Percentiles rank a stretch among this genome's conserved stretches.
phyloP scores from a whole-genome alignment of 768 basidiomycete genomes.

The Chlorophyllum brunneum region DNA sequence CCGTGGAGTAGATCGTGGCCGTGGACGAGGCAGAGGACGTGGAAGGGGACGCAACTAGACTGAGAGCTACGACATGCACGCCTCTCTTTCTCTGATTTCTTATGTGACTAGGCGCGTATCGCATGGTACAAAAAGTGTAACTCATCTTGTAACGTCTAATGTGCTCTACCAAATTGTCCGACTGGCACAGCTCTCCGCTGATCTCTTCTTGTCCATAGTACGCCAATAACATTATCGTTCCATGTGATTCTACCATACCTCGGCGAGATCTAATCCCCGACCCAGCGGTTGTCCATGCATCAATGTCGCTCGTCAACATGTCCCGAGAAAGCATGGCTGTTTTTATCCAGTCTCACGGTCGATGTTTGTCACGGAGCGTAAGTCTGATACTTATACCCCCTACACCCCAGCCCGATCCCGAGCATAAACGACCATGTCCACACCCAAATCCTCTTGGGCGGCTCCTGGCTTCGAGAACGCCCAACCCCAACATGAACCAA shows the following conservation, averaged over 20 bases:
- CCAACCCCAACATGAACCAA: slow-evolving; percentile 2
- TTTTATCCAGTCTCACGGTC: too few relatives aligned
- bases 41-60: slow-evolving; percentile 24
- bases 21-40: slow-evolving; percentile 41
- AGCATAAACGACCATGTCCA: neutral
- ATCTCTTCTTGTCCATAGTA: neutral
- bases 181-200: neutral
- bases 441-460: slow-evolving; percentile 4
- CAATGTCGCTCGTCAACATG: neutral
- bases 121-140: slow-evolving; percentile 6
- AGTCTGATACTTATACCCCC: neutral
- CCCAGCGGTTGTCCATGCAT: neutral
- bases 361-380: too few relatives aligned
- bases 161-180: neutral
- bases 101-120: neutral
- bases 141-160: slow-evolving; percentile 3
- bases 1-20: slow-evolving; percentile 47
- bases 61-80: slow-evolving; percentile 17
- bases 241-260: neutral
- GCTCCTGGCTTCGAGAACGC: slow-evolving; percentile 7
- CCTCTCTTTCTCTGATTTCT: neutral
- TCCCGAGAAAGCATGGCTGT: neutral
- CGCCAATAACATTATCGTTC: neutral
- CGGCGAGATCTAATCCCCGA: neutral
- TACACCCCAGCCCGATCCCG: neutral